phyloP scores from a whole-genome alignment of 139 green algal genomes.

The Chara braunii region DNA sequence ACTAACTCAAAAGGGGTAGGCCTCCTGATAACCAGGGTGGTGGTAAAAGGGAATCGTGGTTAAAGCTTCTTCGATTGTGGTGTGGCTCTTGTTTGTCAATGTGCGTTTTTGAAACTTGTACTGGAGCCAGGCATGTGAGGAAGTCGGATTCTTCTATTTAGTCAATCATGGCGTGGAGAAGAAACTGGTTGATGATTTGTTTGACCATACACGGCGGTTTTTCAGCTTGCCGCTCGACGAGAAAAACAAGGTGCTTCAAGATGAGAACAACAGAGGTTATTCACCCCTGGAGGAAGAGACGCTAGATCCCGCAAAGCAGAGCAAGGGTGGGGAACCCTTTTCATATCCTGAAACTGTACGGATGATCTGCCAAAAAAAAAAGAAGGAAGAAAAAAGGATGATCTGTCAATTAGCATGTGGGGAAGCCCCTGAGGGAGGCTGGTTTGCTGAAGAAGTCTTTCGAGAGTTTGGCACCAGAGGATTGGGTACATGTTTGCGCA shows the following conservation, averaged over 20 bases:
- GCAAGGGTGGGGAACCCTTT: neutral
- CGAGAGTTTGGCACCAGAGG: too few relatives aligned
- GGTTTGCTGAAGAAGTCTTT: too few relatives aligned
- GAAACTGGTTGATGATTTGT: constrained; percentile 48
- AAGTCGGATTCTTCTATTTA: constrained; percentile 54
- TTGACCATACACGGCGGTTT: constrained; percentile 51
- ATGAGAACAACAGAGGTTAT: constrained; percentile 64
- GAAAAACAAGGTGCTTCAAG: constrained; percentile 60
- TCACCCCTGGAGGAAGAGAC: constrained; percentile 72
- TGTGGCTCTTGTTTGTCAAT: constrained; percentile 1
- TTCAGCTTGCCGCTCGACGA: constrained; percentile 64
- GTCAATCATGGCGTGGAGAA: constrained; percentile 62
- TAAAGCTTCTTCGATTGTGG: neutral
- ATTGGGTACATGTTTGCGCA: too few relatives aligned
- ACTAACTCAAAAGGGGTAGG: too few relatives aligned
- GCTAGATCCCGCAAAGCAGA: constrained; percentile 56
- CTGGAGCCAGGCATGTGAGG: constrained; percentile 32
- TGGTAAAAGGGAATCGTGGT: too few relatives aligned
- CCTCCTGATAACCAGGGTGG: too few relatives aligned
- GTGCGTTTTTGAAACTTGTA: neutral
- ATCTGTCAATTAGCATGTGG: too few relatives aligned
- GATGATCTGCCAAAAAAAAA: too few relatives aligned
- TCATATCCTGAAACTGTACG: neutral
- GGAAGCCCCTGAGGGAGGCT: too few relatives aligned
- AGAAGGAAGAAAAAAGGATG: too few relatives aligned